Percentiles rank a stretch among this genome's conserved stretches.
phyloP scores from a whole-genome alignment of 306 rosid genomes.

The Arachis stenosperma region DNA sequence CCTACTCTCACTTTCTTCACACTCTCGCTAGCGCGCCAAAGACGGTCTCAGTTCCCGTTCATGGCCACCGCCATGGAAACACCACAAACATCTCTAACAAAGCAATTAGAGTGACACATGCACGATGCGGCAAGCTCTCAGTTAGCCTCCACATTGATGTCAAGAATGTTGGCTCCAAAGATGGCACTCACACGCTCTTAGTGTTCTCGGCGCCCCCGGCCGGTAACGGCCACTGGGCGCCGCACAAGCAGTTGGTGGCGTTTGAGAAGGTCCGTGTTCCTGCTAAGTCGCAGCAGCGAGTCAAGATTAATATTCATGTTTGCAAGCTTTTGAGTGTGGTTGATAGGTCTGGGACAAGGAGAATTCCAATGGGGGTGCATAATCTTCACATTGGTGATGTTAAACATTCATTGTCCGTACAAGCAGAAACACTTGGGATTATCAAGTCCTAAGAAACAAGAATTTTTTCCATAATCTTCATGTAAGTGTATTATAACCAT shows the following conservation, averaged over 20 bases:
- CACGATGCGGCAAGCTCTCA: constrained; percentile 62
- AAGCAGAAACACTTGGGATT: constrained; percentile 52
- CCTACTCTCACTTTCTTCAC: constrained; percentile 63
- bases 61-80: constrained; percentile 47
- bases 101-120: constrained; percentile 77
- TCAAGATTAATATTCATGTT: constrained; percentile 62
- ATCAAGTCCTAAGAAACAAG: constrained; percentile 41
- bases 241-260: constrained; percentile 66
- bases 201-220: constrained; percentile 71
- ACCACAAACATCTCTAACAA: constrained; percentile 44
- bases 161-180: constrained; percentile 62
- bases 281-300: constrained; percentile 49
- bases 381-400: constrained; percentile 57
- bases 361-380: constrained; percentile 76
- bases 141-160: constrained; percentile 60
- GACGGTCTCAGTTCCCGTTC: constrained; percentile 51
- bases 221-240: constrained; percentile 59
- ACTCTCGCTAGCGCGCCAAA: constrained; percentile 58
- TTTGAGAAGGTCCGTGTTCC: constrained; percentile 68
- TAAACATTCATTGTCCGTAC: constrained; percentile 56
- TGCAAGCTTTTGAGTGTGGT: constrained; percentile 83
- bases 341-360: constrained; percentile 66
- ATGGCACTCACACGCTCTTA: constrained; percentile 68
- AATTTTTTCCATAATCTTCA: too few relatives aligned
- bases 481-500: neutral